Evolutionary conservation across 768 basidiomycete species (phyloP).

Genomic region (Boletus vermiculosoides): DNA sequence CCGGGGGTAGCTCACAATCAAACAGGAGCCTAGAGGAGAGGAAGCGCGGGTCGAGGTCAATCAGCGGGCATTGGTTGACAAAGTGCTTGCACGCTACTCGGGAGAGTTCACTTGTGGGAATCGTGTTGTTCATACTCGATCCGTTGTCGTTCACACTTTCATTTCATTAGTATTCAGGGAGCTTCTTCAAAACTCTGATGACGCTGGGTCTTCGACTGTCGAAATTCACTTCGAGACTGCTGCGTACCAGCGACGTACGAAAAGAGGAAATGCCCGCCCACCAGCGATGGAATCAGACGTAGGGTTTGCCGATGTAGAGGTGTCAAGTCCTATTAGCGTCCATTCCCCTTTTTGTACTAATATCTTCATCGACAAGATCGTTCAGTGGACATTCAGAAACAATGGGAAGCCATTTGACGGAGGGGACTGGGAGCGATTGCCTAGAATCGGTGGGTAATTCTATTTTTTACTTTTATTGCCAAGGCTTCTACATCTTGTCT

Average conservation of each 20-base stretch:
- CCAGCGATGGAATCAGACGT: slow-evolving; percentile 40
- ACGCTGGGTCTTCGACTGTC: slow-evolving; percentile 70
- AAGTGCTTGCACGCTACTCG: slow-evolving; percentile 90
- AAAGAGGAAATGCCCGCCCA: background rate
- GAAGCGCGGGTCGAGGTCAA: slow-evolving; percentile 71
- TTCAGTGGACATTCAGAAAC: slow-evolving; percentile 71
- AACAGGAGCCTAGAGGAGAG: too few species aligned
- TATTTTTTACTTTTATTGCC: background rate
- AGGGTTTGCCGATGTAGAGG: slow-evolving; percentile 41
- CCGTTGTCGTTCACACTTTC: too few species aligned
- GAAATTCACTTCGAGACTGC: slow-evolving; percentile 79
- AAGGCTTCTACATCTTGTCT: background rate
- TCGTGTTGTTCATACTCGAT: too few species aligned
- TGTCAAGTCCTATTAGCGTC: too few species aligned
- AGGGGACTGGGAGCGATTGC: slow-evolving; percentile 85
- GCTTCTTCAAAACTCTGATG: slow-evolving; percentile 94
- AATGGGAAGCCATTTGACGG: slow-evolving; percentile 41
- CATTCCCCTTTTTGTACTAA: too few species aligned
- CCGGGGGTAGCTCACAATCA: too few species aligned
- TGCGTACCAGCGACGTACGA: slow-evolving; percentile 34
- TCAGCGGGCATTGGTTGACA: slow-evolving; percentile 89
- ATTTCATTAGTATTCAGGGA: slow-evolving; percentile 60
- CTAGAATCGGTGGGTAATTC: slow-evolving; percentile 70
- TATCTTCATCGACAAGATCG: slow-evolving; percentile 44
- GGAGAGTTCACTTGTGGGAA: slow-evolving; percentile 77